Evolutionary conservation across 345 rosid genomes (phyloP), one percentile per base, ranked within the genome.

Genomic region (Pugionium dolabratum): DNA sequence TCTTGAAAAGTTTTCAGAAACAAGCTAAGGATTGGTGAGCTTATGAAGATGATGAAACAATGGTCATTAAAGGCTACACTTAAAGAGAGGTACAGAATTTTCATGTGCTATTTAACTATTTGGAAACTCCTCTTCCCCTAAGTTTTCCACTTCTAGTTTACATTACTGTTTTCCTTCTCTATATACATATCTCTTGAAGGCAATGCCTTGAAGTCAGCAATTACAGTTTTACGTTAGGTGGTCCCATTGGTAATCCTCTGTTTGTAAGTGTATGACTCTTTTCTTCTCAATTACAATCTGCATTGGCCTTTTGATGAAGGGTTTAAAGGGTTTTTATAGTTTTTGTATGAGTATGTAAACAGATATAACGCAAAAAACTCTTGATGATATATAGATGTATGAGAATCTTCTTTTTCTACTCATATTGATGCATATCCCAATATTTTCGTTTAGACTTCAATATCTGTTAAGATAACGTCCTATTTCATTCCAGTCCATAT

Each of bases 11-110:
- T 18, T 46, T 25, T 8, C 3, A 63, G 57, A 64, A 41, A 51
- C 4, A 41, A 52, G 42, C 59, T 4, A 31, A 64, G 60, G 57
- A 39, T 26, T 48, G 42, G 1, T 53, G 10, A 41, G 60, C 27
- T 52, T 64, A 64, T 64, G 8, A 30, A 64, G 46, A 47, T 5
- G 68, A 64, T 40, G 68, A 50, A 32, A 25, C 6, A 4, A 41
- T 6, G 50, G 40, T 31, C 69, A 64, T 64, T 32, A 64, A 52
- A 32, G 51, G 4, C 42, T n/a, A 9, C 3, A 7, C 51, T 8
- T 64, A 41, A 52, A 64, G 33, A 40, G 51, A 64, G 48, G 40
- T 51, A 41, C 69, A 64, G 32, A 64, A 50, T 51, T 37, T 5
- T 52, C 69, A 52, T 64, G 42, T 64, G 51, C 33, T 5, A 9